Evolutionary conservation across 176 grass and related monocot genomes (phyloP), one percentile per base, ranked within the genome.

Genomic region (Lolium perenne): DNA sequence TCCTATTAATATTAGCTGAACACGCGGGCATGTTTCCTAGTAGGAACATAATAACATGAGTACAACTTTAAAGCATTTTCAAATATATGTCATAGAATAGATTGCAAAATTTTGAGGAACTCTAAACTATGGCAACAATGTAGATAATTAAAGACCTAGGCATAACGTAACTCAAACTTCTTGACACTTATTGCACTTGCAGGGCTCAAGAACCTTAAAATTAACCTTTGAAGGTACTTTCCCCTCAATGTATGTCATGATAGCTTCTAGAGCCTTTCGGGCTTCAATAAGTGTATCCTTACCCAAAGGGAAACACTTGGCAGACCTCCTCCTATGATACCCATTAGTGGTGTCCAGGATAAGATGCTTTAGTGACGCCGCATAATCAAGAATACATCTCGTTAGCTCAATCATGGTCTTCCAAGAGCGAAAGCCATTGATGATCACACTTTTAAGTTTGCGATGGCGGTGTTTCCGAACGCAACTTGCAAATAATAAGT

Each of bases 321-420:
- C 48, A 26, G 0, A 76, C 48, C 23, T 76, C 48, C 14, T 54
- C 48, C 73, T 54, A 32, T 35, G 73, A 32, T 54, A 18, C 25
- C 73, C 73, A 1, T 2, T 0, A 15, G 73, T 76, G 25, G 73
- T 76, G 48, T 76, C 73, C 73, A 76, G 23, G 7, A 25, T 14
- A 76, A 54, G 48, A 23, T 76, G 23, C 62, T 67, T 82, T 9
- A 84, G 58, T n/a, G 58, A 76, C 10, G 18, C 8, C 14, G 71
- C 82, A 38, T 76, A 21, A 59, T 63, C 22, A 64, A 84, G 56
- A 74, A 84, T 84, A 76, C 47, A 72, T 35, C 47, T 63, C 18
- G 38, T 79, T 79, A 79, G 77, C 56, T 79, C 77, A 62, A 79
- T 62, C 77, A 62, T 62, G 57, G 38, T 61, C n/a, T 79, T 79